A percentile compares a stretch with the other conserved stretches of the same genome.
Conservation (phyloP, 2,329 filamentous ascomycete species). For the Cladosporium sp. region DNA sequence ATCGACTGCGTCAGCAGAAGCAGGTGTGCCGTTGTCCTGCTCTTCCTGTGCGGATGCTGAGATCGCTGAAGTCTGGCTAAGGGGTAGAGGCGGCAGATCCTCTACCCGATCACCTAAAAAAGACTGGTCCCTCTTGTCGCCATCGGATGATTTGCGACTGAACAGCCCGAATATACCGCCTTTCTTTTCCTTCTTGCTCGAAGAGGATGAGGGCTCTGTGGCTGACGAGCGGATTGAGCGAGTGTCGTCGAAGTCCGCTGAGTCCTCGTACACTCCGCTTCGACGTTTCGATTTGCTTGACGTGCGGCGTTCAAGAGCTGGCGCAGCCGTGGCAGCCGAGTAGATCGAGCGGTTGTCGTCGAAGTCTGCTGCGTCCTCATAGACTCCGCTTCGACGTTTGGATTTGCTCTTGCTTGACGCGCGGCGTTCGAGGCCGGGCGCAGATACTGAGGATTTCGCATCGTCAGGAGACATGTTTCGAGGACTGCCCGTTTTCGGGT, state of each 20-base stretch:
- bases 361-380: constrained; percentile 37
- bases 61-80: constrained; percentile 34
- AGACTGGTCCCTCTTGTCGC: constrained; percentile 48
- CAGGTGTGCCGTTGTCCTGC: constrained; percentile 39
- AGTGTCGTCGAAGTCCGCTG: constrained; percentile 39
- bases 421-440: constrained; percentile 36
- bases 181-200: constrained; percentile 44
- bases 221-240: constrained; percentile 41
- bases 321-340: constrained; percentile 39
- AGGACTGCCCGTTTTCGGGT: constrained; percentile 13
- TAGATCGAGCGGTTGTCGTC: constrained; percentile 44
- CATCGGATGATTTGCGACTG: constrained; percentile 44
- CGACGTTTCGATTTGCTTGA: constrained; percentile 36
- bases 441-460: constrained; percentile 28
- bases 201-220: constrained; percentile 41
- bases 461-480: constrained; percentile 28
- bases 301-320: constrained; percentile 35
- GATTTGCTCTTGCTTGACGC: constrained; percentile 34
- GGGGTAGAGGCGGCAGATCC: constrained; percentile 54
- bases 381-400: constrained; percentile 36
- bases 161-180: constrained; percentile 51
- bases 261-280: constrained; percentile 40
- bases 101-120: constrained; percentile 68
- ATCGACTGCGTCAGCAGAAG: constrained; percentile 33
- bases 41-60: constrained; percentile 30